Evolutionary conservation across 2,329 filamentous ascomycete genomes (phyloP).

Genomic region (Keithomyces neogunnii): DNA sequence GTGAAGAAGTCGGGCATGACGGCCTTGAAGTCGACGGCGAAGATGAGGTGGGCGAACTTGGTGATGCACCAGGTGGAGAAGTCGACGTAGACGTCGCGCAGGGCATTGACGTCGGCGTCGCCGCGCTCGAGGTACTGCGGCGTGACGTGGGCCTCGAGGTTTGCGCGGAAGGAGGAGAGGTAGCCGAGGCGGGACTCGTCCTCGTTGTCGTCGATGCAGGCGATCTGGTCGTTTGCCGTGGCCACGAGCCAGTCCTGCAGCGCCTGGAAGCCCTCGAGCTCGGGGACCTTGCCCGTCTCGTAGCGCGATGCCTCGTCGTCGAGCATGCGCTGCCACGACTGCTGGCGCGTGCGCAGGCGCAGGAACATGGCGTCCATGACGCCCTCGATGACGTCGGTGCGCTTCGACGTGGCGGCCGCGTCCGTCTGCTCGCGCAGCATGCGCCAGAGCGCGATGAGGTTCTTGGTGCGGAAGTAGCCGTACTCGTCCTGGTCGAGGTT

Average conservation of each 20-base stretch:
- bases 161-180: conserved; percentile 75
- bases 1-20: conserved; percentile 91
- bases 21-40: conserved; percentile 77
- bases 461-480: conserved; percentile 86
- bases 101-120: conserved; percentile 60
- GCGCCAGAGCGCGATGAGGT: conserved; percentile 89
- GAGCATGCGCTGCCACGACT: conserved; percentile 78
- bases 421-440: conserved; percentile 92
- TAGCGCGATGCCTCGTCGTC: conserved; percentile 77
- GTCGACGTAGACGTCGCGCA: conserved; percentile 91
- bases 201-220: conserved; percentile 89
- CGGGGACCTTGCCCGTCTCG: conserved; percentile 44
- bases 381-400: conserved; percentile 85
- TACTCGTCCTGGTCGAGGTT: conserved; percentile 83
- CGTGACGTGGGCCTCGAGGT: conserved; percentile 74
- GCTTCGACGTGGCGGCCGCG: conserved; percentile 75
- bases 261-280: conserved; percentile 63
- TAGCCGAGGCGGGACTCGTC: conserved; percentile 70
- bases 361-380: conserved; percentile 95
- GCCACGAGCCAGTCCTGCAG: conserved; percentile 95
- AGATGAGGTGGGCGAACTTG: conserved; percentile 79
- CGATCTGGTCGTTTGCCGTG: conserved; percentile 96
- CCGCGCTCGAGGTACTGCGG: conserved; percentile 71
- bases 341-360: conserved; percentile 73
- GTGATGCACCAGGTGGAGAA: conserved; percentile 87